These are phyloP conservation scores for Corniculantispora saksenae DNA, from an alignment of 2,329 filamentous ascomycete genomes.

Conservation along the genomic window DNA sequence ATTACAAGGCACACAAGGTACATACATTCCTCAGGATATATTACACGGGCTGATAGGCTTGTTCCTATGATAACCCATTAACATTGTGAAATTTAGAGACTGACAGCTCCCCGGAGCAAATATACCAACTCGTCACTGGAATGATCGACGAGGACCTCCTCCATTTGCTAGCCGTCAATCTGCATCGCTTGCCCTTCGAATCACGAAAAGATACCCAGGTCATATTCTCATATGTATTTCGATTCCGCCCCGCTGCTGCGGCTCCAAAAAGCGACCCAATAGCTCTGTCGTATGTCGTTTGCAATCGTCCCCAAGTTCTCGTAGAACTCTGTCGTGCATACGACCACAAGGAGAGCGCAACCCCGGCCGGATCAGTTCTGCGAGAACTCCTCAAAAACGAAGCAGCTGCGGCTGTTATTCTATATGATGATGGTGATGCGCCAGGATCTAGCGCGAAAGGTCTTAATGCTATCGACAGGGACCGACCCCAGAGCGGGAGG, in stretches of 20 bases:
- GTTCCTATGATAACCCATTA: neutral
- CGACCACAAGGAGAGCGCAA: slow-evolving; percentile 85
- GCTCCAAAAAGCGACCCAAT: slow-evolving; percentile 73
- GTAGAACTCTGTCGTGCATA: slow-evolving; percentile 88
- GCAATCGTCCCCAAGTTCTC: slow-evolving; percentile 82
- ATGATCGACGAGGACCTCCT: slow-evolving; percentile 90
- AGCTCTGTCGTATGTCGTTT: slow-evolving; percentile 85
- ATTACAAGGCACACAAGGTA: slow-evolving; percentile 91
- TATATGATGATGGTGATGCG: slow-evolving; percentile 84
- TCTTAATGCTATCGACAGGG: slow-evolving; percentile 74
- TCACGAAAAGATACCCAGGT: slow-evolving; percentile 93
- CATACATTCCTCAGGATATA: neutral
- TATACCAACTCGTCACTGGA: slow-evolving; percentile 80
- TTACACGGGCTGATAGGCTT: too few species aligned
- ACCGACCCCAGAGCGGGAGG: slow-evolving; percentile 71
- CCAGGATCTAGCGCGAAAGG: slow-evolving; percentile 73
- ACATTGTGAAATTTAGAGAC: slow-evolving; percentile 58
- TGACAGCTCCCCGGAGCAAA: slow-evolving; percentile 83
- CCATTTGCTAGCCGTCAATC: slow-evolving; percentile 76
- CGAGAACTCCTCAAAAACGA: slow-evolving; percentile 89
- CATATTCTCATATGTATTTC: slow-evolving; percentile 92
- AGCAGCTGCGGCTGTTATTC: slow-evolving; percentile 82
- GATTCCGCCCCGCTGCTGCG: slow-evolving; percentile 74
- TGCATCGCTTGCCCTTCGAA: slow-evolving; percentile 89
- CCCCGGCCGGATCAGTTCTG: slow-evolving; percentile 85